Evolutionary conservation across 495 filamentous ascomycete genomes (phyloP), one percentile per base, ranked within the genome.

Genomic region (Tuber umbilicatum): DNA sequence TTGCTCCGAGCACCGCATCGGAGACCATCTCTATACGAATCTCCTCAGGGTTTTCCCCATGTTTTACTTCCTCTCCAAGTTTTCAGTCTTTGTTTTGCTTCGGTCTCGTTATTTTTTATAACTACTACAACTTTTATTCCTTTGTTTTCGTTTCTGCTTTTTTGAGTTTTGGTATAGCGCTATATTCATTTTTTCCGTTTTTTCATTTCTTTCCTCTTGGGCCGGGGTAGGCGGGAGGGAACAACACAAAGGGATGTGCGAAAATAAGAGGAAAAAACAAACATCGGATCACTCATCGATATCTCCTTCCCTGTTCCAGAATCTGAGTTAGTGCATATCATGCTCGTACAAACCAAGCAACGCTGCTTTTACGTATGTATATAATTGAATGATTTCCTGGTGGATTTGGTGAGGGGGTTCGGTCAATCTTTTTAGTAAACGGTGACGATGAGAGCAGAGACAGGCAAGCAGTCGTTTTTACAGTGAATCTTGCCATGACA

Each of bases 131-230:
- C 17, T 40, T 27, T 64, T 64, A 35, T 31, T 64, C 31, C 39
- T 55, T 27, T 27, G n/a, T 31, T 23, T 14, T 12, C 0, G 50
- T 27, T 12, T 60, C 50, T 14, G 12, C 60, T 43, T 68, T 70
- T 73, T 78, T 71, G 40, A 78, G 69, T 69, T 78, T 73, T 79
- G 69, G 60, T 55, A 69, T 40, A 39, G 70, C 55, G 55, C 35
- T 64, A 64, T 64, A 35, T 27, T 38, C 55, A 21, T 71, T 72
- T 45, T 47, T 45, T 71, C 70, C 16, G 37, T 19, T 60, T 73
- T 76, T 67, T 71, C n/a, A n/a, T 68, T 16, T 60, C 31, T 74
- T 74, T 73, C 42, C 50, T 38, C 50, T 75, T 75, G 74, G 55
- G 35, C 19, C 12, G 27, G 55, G 55, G 55, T 27, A 64, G 55